Conservation (phyloP, 306 rosid species). For the Ziziphus jujuba region DNA sequence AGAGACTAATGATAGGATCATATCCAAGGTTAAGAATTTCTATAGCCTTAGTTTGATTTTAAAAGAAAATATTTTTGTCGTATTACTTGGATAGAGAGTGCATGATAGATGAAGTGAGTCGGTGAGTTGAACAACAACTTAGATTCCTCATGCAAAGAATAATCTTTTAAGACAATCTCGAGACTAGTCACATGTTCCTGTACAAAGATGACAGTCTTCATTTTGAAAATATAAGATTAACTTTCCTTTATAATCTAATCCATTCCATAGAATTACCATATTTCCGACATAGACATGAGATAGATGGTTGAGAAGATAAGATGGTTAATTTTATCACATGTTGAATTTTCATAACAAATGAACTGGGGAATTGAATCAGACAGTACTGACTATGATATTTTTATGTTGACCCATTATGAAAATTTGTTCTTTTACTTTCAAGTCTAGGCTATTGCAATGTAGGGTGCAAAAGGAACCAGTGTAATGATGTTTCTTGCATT, state of each 20-base stretch:
- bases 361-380: too few relatives aligned
- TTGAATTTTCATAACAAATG: not conserved
- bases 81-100: not conserved
- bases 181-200: not conserved
- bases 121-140: not conserved
- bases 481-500: too few relatives aligned
- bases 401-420: too few relatives aligned
- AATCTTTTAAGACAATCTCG: not conserved
- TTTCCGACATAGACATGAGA: not conserved
- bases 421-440: too few relatives aligned
- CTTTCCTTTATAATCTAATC: not conserved
- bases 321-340: too few relatives aligned
- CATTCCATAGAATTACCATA: not conserved
- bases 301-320: not conserved
- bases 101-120: not conserved
- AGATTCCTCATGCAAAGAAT: not conserved
- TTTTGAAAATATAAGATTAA: too few relatives aligned
- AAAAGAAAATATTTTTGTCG: not conserved
- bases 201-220: not conserved
- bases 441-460: too few relatives aligned
- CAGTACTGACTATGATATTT: too few relatives aligned
- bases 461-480: too few relatives aligned
- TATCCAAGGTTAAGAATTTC: too few relatives aligned
- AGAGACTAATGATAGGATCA: not conserved
- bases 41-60: not conserved